These are phyloP conservation scores for Lippia alba DNA, from an alignment of 305 asterid species.

Conservation along the genomic window DNA sequence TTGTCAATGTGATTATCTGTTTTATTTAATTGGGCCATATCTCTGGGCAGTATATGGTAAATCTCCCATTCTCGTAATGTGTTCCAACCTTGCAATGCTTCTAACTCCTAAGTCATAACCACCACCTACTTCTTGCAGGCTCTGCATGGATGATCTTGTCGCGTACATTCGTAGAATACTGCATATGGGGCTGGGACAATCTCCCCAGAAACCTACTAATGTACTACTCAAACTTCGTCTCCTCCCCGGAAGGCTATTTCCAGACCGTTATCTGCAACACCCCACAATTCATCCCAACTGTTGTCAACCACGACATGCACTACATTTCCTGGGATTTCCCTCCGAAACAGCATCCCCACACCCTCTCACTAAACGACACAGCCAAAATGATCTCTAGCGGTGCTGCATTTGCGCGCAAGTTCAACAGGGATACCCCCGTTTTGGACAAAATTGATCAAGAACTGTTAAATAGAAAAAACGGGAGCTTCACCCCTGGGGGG, in stretches of 20 bases:
- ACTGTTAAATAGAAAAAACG: constrained; percentile 58
- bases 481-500: constrained; percentile 88
- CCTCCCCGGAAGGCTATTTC: constrained; percentile 95
- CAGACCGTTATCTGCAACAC: constrained; percentile 87
- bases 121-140: constrained; percentile 51
- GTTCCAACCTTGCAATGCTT: background rate
- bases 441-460: constrained; percentile 71
- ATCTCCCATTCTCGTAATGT: no score
- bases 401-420: constrained; percentile 93
- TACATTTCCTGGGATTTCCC: constrained; percentile 88
- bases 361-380: constrained; percentile 71
- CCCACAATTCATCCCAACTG: constrained; percentile 73
- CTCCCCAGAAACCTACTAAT: constrained; percentile 93
- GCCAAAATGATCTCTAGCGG: constrained; percentile 62
- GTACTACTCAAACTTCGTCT: constrained; percentile 91
- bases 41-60: no score
- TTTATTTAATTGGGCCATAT: no score
- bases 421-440: constrained; percentile 57
- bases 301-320: constrained; percentile 94
- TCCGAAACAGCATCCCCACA: constrained; percentile 86
- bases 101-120: background rate
- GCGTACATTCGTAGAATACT: constrained; percentile 78
- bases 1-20: no score
- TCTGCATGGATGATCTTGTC: constrained; percentile 97
- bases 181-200: constrained; percentile 97